Evolutionary conservation across 2,329 filamentous ascomycete genomes (phyloP).

Genomic region (Mycocentrospora acerina): DNA sequence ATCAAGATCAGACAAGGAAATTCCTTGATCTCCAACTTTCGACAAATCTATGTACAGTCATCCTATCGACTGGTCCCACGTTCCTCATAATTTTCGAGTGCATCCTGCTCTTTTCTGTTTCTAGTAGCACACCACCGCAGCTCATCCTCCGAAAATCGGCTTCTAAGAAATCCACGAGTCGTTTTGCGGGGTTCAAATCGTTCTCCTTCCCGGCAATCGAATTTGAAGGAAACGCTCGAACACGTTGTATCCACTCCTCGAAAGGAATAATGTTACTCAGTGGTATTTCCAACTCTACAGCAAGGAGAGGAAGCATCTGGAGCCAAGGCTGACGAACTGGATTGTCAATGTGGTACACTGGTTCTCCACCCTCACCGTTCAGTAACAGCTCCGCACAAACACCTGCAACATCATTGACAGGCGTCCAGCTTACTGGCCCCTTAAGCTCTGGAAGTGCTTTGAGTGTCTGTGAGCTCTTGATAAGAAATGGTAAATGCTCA

Average conservation of each 20-base stretch:
- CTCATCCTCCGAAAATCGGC: slow-evolving; percentile 46
- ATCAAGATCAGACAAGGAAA: too few relatives aligned
- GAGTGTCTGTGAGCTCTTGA: slow-evolving; percentile 54
- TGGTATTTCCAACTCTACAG: slow-evolving; percentile 28
- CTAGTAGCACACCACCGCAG: slow-evolving; percentile 48
- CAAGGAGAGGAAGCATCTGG: slow-evolving; percentile 39
- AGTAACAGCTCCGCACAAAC: slow-evolving; percentile 39
- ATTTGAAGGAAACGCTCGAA: slow-evolving; percentile 19
- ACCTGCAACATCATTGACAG: slow-evolving; percentile 47
- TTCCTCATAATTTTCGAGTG: slow-evolving; percentile 42
- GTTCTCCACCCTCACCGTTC: slow-evolving; percentile 17
- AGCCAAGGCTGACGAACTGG: slow-evolving; percentile 47
- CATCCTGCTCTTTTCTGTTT: slow-evolving; percentile 34
- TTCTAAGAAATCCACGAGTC: slow-evolving; percentile 38
- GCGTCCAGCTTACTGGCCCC: slow-evolving; percentile 42
- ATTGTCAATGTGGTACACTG: slow-evolving; percentile 52
- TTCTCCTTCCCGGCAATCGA: background rate
- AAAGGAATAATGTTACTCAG: slow-evolving; percentile 38
- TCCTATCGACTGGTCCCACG: slow-evolving; percentile 12
- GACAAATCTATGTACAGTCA: too few relatives aligned
- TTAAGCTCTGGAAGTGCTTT: slow-evolving; percentile 38
- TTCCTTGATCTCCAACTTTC: too few relatives aligned
- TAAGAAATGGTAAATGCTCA: slow-evolving; percentile 54
- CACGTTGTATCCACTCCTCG: slow-evolving; percentile 44
- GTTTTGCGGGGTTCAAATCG: slow-evolving; percentile 36